phyloP scores from a whole-genome alignment of 2,329 filamentous ascomycete species.

The Aspergillus ustus region DNA sequence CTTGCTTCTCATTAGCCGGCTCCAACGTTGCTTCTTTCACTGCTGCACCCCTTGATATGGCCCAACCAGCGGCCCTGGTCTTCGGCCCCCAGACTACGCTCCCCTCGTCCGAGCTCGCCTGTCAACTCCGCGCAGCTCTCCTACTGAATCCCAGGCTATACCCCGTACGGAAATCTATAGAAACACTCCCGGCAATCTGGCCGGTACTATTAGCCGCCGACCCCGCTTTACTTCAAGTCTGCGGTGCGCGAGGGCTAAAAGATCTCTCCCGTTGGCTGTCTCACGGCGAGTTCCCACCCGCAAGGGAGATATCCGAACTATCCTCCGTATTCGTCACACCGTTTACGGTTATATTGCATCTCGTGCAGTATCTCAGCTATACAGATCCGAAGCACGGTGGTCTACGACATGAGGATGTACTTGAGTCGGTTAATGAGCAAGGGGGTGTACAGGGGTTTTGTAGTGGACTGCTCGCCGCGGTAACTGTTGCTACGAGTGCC shows the following conservation, averaged over 20 bases:
- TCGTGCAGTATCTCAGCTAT: background rate
- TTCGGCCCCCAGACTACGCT: conserved; percentile 3
- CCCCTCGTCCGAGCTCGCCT: background rate
- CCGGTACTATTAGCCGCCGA: background rate
- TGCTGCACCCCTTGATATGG: background rate
- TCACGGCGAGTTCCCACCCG: background rate
- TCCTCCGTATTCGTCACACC: background rate
- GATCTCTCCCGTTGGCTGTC: background rate
- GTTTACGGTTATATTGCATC: conserved; percentile 1
- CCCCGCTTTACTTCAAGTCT: background rate
- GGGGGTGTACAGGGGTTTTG: conserved; percentile 7
- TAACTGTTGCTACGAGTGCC: background rate
- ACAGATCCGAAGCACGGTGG: background rate
- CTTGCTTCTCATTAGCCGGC: background rate
- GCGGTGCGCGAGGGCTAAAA: background rate
- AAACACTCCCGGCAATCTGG: background rate
- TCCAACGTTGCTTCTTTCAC: background rate
- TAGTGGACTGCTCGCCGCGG: background rate
- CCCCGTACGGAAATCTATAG: background rate
- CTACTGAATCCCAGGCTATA: background rate
- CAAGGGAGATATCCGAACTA: background rate
- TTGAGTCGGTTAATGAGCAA: background rate
- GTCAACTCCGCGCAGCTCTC: background rate
- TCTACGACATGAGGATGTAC: background rate
- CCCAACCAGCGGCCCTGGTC: background rate